Conservation (phyloP, 2,329 filamentous ascomycete species). For the Aspergillus brasiliensis region DNA sequence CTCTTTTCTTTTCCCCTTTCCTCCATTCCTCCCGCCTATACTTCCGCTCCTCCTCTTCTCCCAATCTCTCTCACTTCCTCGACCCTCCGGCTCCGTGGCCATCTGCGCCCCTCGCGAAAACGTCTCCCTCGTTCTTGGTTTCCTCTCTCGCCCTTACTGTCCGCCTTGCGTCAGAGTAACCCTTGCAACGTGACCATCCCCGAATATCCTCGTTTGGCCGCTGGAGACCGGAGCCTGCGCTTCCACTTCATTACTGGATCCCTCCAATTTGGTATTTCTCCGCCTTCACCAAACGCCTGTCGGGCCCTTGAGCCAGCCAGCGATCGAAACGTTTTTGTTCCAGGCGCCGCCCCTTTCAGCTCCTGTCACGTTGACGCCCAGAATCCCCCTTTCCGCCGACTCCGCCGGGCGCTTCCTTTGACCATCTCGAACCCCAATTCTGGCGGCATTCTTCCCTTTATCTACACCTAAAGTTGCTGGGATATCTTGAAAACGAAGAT, state of each 20-base stretch:
- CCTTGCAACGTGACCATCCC: conserved; percentile 33
- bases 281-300: conserved; percentile 11
- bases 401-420: conserved; percentile 10
- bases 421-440: not conserved
- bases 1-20: conserved; percentile 10
- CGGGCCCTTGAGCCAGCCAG: conserved; percentile 14
- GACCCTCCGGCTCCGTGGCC: conserved; percentile 28
- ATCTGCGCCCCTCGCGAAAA: conserved; percentile 19
- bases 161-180: conserved; percentile 33
- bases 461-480: not conserved
- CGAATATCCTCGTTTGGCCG: conserved; percentile 25
- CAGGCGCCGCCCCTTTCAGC: conserved; percentile 1
- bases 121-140: conserved; percentile 23
- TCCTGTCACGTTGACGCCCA: conserved; percentile 22
- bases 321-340: conserved; percentile 18
- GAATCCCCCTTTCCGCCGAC: conserved; percentile 22
- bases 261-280: conserved; percentile 17
- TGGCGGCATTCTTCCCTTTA: not conserved
- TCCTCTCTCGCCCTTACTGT: conserved; percentile 26
- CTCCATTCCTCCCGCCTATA: conserved; percentile 15
- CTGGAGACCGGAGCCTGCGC: conserved; percentile 27
- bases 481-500: conserved; percentile 16
- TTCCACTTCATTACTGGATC: conserved; percentile 9
- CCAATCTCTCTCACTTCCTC: conserved; percentile 1
- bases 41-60: conserved; percentile 10